A percentile compares a stretch with the other conserved stretches of the same genome.
Evolutionary conservation across 1,284 basidiomycete species (phyloP).

Genomic region (Fistulinella staudtii): DNA sequence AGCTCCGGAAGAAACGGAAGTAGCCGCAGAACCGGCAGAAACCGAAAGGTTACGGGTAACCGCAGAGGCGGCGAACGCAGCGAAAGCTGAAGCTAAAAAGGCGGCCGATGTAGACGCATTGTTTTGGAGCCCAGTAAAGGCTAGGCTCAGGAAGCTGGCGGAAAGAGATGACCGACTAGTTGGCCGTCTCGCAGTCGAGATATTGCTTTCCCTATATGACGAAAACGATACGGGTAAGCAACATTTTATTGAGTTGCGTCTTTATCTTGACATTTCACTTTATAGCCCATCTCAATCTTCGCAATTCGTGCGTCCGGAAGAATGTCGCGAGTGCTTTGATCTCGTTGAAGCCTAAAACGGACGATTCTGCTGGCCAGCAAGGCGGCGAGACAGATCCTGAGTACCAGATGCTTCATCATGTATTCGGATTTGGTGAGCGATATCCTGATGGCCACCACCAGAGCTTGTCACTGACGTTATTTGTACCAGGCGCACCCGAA

Average conservation of each 20-base stretch:
- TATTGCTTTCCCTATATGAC: conserved; percentile 14
- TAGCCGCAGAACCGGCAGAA: not conserved
- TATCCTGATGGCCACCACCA: not conserved
- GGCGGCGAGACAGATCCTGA: not conserved
- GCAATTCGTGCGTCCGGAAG: conserved; percentile 5
- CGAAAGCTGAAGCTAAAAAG: not conserved
- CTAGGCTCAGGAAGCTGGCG: conserved; percentile 15
- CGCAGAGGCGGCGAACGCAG: not conserved
- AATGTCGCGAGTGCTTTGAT: conserved; percentile 17
- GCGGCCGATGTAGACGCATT: not conserved
- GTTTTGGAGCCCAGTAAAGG: conserved; percentile 9
- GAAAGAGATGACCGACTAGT: conserved; percentile 4
- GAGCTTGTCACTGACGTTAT: not conserved
- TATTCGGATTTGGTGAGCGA: conserved; percentile 23
- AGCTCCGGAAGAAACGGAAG: not conserved
- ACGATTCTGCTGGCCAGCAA: not conserved
- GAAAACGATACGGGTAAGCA: conserved; percentile 1
- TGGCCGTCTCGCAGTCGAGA: conserved; percentile 21
- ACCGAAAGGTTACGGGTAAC: too few species aligned
- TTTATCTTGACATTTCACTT: not conserved
- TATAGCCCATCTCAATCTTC: conserved; percentile 10
- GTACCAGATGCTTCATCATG: conserved; percentile 1
- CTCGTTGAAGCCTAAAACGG: not conserved
- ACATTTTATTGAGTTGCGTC: not conserved
- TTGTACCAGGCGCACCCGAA: conserved; percentile 4